These are phyloP conservation scores for Cucurbita maxima DNA, from an alignment of 306 rosid genomes.

Conservation along the genomic window DNA sequence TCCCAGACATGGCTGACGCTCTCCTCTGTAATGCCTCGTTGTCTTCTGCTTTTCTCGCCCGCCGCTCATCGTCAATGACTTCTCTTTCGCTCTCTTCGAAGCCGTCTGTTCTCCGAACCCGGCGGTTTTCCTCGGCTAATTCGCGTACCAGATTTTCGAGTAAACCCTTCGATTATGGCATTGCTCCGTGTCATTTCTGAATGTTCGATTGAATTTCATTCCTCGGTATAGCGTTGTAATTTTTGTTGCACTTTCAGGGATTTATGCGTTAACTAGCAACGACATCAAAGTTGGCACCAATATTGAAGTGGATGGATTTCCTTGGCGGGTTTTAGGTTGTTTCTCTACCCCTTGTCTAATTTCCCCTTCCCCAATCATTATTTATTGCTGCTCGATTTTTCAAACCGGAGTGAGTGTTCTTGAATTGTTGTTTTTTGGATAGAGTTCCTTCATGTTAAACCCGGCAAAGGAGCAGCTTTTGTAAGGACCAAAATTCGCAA, in stretches of 20 bases:
- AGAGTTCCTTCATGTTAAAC: slow-evolving; percentile 98
- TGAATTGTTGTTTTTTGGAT: background rate
- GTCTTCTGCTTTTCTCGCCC: slow-evolving; percentile 24
- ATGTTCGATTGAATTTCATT: background rate
- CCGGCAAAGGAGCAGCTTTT: slow-evolving; percentile 96
- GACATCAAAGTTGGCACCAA: slow-evolving; percentile 81
- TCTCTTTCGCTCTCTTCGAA: slow-evolving; percentile 23
- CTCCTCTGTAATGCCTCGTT: slow-evolving; percentile 28
- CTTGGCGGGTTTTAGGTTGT: slow-evolving; percentile 75
- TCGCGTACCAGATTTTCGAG: slow-evolving; percentile 32
- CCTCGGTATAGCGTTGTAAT: too few relatives aligned
- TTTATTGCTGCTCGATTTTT: background rate
- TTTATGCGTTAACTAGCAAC: slow-evolving; percentile 68
- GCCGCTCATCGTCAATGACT: background rate
- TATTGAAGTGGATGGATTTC: slow-evolving; percentile 82
- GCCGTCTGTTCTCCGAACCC: slow-evolving; percentile 27
- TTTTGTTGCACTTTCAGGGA: slow-evolving; percentile 24
- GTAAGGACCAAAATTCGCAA: slow-evolving; percentile 88
- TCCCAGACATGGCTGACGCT: slow-evolving; percentile 36
- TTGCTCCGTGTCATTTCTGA: background rate
- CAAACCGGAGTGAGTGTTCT: background rate
- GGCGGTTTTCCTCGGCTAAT: slow-evolving; percentile 3
- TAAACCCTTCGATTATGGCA: slow-evolving; percentile 11
- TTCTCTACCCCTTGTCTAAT: background rate
- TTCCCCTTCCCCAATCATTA: background rate